Evolutionary conservation across 352 stramenopile species (phyloP), one percentile per base, ranked within the genome.

Genomic region (Phytophthora quininea): DNA sequence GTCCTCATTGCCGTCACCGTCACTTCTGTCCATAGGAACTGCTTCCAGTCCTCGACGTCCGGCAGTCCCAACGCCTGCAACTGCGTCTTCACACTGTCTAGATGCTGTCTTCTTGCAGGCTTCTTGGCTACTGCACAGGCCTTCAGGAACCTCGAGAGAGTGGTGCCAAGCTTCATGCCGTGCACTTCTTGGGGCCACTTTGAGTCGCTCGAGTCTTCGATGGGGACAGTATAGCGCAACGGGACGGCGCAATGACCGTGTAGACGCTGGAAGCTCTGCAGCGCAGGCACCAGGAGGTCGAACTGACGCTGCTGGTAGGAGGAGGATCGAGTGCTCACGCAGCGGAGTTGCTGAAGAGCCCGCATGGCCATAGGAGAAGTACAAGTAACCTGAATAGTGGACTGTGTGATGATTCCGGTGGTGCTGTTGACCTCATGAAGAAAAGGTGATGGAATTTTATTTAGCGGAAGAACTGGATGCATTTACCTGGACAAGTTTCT

Each of bases 111-210:
- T 38, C 19, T 62, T 19, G 61, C 46, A 3, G 70, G 63, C 35
- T 73, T 68, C 33, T 78, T 71, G 29, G 68, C 71, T 11, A 51
- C 50, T 4, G 54, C 54, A 37, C 35, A 74, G 3, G 71, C 71
- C 10, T 75, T 77, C 15, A 79, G 35, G 51, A 82, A 82, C 35
- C 74, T 56, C 30, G 74, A 77, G 64, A 82, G 67, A n/a, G 71
- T 55, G 29, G 74, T 82, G 48, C 74, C 74, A 7, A 82, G 57
- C 40, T 82, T 82, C 64, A 82, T 76, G 29, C 71, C 71, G 6
- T 64, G 64, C 10, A 80, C 38, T 30, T 77, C 71, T 30, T 66
- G 9, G 0, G 68, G 57, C 74, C 74, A 82, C 4, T 53, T 33
- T 0, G 53, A 5, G 15, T 31, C 50, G 15, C 53, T 33, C 15